Conservation (phyloP, 73 alveolate species). For the Blepharisma stoltei region DNA sequence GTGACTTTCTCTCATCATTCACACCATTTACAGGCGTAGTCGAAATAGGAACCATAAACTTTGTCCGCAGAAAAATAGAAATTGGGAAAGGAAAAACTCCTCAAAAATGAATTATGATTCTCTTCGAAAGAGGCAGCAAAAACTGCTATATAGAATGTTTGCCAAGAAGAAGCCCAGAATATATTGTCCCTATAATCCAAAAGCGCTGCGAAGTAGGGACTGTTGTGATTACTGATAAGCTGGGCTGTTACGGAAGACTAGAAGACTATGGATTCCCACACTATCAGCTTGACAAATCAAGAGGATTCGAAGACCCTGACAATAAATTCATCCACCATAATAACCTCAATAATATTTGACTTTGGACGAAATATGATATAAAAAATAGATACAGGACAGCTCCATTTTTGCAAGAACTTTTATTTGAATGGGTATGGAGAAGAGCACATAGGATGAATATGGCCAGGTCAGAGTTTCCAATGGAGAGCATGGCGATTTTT, state of each 20-base stretch:
- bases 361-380: slow-evolving; percentile 18
- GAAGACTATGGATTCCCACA: slow-evolving; percentile 11
- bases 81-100: not conserved
- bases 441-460: not conserved
- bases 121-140: not conserved
- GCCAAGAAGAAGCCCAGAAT: slow-evolving; percentile 12
- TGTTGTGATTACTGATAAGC: not conserved
- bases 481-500: too few species aligned
- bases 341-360: not conserved
- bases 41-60: not conserved
- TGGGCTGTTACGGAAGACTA: slow-evolving; percentile 23
- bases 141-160: not conserved
- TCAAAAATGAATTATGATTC: not conserved
- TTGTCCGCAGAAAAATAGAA: slow-evolving; percentile 17
- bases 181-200: slow-evolving; percentile 6
- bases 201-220: slow-evolving; percentile 7
- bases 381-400: slow-evolving; percentile 6
- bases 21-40: slow-evolving; percentile 14
- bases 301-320: slow-evolving; percentile 2
- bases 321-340: slow-evolving; percentile 15
- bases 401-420: not conserved
- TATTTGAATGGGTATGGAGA: slow-evolving; percentile 21
- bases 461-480: too few species aligned
- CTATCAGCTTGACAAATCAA: not conserved
- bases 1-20: not conserved